phyloP scores from a whole-genome alignment of 2,329 filamentous ascomycete genomes.

The Macroventuria anomochaeta region DNA sequence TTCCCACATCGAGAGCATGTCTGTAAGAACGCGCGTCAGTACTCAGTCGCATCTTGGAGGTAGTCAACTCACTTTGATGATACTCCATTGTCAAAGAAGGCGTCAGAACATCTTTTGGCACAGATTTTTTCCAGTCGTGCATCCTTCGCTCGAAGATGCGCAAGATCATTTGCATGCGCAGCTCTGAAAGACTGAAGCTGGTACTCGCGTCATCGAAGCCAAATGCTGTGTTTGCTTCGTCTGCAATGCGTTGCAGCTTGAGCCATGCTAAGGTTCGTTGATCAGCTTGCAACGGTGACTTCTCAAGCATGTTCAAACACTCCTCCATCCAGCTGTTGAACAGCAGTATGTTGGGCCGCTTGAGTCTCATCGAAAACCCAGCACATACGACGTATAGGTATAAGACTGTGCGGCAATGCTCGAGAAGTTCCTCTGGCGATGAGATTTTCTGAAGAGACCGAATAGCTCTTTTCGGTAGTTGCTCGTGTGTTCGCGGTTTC shows the following conservation, averaged over 20 bases:
- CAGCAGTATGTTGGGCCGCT: conserved; percentile 43
- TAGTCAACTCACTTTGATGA: conserved; percentile 27
- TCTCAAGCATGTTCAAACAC: conserved; percentile 38
- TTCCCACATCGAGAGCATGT: conserved; percentile 47
- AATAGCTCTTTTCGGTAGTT: conserved; percentile 44
- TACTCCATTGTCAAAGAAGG: conserved; percentile 39
- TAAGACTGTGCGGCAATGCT: conserved; percentile 45
- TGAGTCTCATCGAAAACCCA: conserved; percentile 43
- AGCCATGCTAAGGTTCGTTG: conserved; percentile 40
- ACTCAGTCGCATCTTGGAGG: not conserved
- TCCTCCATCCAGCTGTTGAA: conserved; percentile 50
- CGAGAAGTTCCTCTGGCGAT: conserved; percentile 43
- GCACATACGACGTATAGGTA: conserved; percentile 42
- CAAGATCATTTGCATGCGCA: conserved; percentile 45
- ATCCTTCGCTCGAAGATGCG: conserved; percentile 46
- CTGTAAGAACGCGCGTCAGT: not conserved
- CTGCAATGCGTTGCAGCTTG: conserved; percentile 45
- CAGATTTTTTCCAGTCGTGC: conserved; percentile 45
- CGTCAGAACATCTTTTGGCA: conserved; percentile 41
- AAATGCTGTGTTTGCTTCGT: conserved; percentile 47
- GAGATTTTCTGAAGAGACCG: conserved; percentile 43
- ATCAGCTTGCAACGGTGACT: conserved; percentile 41
- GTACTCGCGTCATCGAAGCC: conserved; percentile 49
- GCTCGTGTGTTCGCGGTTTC: conserved; percentile 47
- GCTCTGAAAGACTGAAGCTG: conserved; percentile 45